Conservation (phyloP, 371 early-diverging fungal species). For the Coemansia sp. region DNA sequence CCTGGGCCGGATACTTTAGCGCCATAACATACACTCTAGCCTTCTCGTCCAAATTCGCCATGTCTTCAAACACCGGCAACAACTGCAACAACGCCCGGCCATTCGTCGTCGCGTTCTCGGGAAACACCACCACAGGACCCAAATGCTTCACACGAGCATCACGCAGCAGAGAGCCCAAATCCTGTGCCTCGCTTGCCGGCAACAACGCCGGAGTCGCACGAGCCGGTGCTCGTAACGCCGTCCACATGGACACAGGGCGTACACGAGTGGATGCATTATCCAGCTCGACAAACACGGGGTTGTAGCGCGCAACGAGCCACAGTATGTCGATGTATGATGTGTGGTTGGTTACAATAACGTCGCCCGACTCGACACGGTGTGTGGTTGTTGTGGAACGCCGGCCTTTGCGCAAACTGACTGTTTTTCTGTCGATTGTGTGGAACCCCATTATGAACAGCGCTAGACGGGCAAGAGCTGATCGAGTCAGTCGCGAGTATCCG, state of each 20-base stretch:
- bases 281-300: conserved; percentile 74
- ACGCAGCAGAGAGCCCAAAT: conserved; percentile 40
- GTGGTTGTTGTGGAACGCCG: conserved; percentile 13
- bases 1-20: conserved; percentile 61
- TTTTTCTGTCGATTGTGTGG: conserved; percentile 55
- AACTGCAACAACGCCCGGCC: conserved; percentile 80
- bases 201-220: conserved; percentile 41
- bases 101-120: conserved; percentile 90
- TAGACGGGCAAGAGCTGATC: conserved; percentile 49
- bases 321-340: conserved; percentile 81
- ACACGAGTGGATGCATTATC: conserved; percentile 44
- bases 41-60: conserved; percentile 56
- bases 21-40: conserved; percentile 61
- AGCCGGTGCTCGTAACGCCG: conserved; percentile 30
- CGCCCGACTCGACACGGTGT: conserved; percentile 55
- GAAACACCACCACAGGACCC: conserved; percentile 80
- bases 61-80: conserved; percentile 63
- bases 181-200: conserved; percentile 34
- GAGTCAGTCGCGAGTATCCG: conserved; percentile 21
- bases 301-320: conserved; percentile 67
- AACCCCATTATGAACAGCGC: conserved; percentile 65
- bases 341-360: conserved; percentile 80
- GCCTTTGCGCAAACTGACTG: conserved; percentile 49
- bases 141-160: conserved; percentile 52
- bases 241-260: conserved; percentile 28